Percentiles rank a stretch among this genome's conserved stretches.
Evolutionary conservation across 768 basidiomycete genomes (phyloP).

Genomic region (Trametes cubensis): DNA sequence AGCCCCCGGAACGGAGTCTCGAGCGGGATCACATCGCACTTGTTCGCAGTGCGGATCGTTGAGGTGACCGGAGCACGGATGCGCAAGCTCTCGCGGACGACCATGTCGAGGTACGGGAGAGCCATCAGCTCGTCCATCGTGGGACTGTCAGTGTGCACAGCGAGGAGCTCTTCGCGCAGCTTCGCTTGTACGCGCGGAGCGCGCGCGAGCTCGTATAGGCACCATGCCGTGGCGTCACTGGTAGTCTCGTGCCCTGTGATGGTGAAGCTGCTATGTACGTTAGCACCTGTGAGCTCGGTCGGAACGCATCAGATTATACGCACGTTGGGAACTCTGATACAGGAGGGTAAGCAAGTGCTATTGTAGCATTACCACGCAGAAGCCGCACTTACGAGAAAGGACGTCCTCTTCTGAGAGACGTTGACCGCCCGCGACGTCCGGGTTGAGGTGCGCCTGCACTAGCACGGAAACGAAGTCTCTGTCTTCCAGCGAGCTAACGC

Average conservation of each 20-base stretch:
- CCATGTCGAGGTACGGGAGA: constrained; percentile 68
- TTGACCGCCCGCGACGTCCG: constrained; percentile 56
- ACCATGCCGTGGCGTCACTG: constrained; percentile 39
- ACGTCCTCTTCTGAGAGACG: constrained; percentile 66
- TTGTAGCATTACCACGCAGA: too few species aligned
- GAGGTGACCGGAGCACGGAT: constrained; percentile 53
- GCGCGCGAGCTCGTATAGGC: constrained; percentile 43
- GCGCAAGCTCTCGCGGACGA: constrained; percentile 62
- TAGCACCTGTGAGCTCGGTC: too few species aligned
- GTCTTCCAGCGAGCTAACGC: background rate
- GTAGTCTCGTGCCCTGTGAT: constrained; percentile 49
- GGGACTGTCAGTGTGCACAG: constrained; percentile 48
- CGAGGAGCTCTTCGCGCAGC: constrained; percentile 44
- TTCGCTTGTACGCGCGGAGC: constrained; percentile 40
- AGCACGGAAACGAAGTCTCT: constrained; percentile 39
- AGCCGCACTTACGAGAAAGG: constrained; percentile 46
- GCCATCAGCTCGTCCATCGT: constrained; percentile 70
- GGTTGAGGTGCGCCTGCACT: constrained; percentile 64
- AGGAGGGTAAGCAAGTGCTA: background rate
- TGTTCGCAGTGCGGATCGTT: constrained; percentile 48
- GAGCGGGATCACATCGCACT: constrained; percentile 57
- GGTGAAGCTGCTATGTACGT: constrained; percentile 42
- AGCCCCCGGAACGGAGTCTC: constrained; percentile 32
- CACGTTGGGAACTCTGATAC: constrained; percentile 30
- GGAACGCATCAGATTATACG: too few species aligned